Percentiles rank a stretch among this genome's conserved stretches.
Evolutionary conservation across 2,329 filamentous ascomycete genomes (phyloP).

Genomic region (Talaromyces amestolkiae): DNA sequence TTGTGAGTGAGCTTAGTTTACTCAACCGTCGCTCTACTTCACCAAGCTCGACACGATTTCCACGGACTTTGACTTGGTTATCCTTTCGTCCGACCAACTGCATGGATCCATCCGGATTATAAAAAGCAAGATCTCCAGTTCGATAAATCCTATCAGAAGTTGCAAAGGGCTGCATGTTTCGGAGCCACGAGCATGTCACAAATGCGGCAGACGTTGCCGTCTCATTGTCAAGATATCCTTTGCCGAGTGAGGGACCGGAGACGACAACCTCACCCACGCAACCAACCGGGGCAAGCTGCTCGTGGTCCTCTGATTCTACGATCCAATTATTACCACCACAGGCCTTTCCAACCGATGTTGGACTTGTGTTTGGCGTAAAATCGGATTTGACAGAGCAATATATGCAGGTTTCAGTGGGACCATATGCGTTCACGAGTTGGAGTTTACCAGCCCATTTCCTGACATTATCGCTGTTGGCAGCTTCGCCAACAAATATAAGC

Average conservation of each 20-base stretch:
- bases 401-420: slow-evolving; percentile 32
- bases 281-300: slow-evolving; percentile 45
- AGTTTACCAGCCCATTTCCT: slow-evolving; percentile 60
- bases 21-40: slow-evolving; percentile 33
- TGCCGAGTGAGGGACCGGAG: slow-evolving; percentile 40
- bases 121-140: slow-evolving; percentile 30
- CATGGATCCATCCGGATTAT: slow-evolving; percentile 38
- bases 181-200: slow-evolving; percentile 42
- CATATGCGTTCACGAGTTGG: slow-evolving; percentile 41
- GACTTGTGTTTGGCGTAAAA: not conserved
- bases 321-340: slow-evolving; percentile 38
- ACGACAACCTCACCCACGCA: slow-evolving; percentile 41
- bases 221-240: slow-evolving; percentile 46
- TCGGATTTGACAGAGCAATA: slow-evolving; percentile 1
- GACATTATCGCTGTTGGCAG: slow-evolving; percentile 70
- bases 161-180: slow-evolving; percentile 19
- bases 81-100: slow-evolving; percentile 34
- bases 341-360: not conserved
- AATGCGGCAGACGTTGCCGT: slow-evolving; percentile 37
- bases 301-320: slow-evolving; percentile 46
- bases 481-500: slow-evolving; percentile 50
- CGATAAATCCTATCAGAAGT: slow-evolving; percentile 39
- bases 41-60: slow-evolving; percentile 43
- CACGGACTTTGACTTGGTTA: slow-evolving; percentile 42
- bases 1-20: no score